Base-by-base conservation (phyloP, 1,139 yeast genomes). In the Diutina catenulata region DNA sequence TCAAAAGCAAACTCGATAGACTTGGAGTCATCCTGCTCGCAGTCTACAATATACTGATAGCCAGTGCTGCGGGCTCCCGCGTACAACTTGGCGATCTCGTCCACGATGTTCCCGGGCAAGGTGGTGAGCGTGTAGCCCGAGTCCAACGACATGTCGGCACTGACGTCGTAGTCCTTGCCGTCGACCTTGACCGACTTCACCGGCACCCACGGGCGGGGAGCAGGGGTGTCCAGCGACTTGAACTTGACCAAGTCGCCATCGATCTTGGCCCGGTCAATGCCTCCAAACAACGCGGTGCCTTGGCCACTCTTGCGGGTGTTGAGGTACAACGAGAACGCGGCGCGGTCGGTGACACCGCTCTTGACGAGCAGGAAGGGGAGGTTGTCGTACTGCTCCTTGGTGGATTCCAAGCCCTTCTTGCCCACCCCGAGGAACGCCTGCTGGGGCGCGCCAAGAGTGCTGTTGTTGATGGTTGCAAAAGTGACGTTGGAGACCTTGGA, bases 221-320 rank as follows among this genome's bases (percentile, higher is more conserved):
- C 10, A 29, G 11, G 7, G 11, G 13, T 10, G 19, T 29, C 33
- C 13, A 11, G 7, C 10, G 21, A 22, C 3, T 10, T 16, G 8
- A 22, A 16, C n/a, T 4, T 10, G 8, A 22, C n/a, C 10, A 32
- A 27, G 9, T 13, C 21, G 16, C 36, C 36, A 3, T 22, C 20
- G 22, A 13, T 22, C 21, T 32, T 32, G 6, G 36, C 36, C n/a
- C 13, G 16, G 13, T 32, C 36, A 4, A 32, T 15, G 8, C 27
- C 36, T 3, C 36, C 27, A 23, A 32, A 32, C 20, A 32, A 16
- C 11, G 23, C 15, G 27, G 27, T 32, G 9, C 36, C 36, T 11
- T 10, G 8, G 15, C 14, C 27, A n/a, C 27, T 21, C 21, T 13
- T 10, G 4, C 8, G 13, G 16, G 8, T 8, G 27, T 15, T 13